Conservation (phyloP, 768 basidiomycete species). For the Leccinum arenicola region DNA sequence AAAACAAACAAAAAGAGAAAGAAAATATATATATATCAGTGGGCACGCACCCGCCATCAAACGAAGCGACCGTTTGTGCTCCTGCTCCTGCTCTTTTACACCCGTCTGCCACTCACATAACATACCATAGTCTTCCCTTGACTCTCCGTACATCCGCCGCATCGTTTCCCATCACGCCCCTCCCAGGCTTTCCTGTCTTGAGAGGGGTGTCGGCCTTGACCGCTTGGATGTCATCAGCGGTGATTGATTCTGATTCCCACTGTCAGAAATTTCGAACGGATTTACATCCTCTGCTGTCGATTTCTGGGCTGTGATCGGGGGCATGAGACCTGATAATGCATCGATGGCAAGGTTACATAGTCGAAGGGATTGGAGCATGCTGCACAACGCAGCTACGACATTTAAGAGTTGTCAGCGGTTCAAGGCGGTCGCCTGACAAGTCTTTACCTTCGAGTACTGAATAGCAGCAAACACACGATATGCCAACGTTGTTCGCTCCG, state of each 20-base stretch:
- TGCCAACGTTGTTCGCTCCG: conserved; percentile 75
- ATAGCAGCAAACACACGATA: conserved; percentile 66
- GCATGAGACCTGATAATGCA: conserved; percentile 55
- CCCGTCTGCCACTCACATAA: conserved; percentile 29
- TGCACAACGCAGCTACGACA: conserved; percentile 50
- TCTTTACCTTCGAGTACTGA: conserved; percentile 57
- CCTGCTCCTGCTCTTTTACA: conserved; percentile 26
- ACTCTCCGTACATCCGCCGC: conserved; percentile 57
- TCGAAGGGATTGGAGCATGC: conserved; percentile 66
- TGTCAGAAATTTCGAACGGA: conserved; percentile 52
- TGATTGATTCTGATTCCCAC: conserved; percentile 31
- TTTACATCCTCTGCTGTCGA: conserved; percentile 39
- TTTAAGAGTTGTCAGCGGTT: conserved; percentile 31
- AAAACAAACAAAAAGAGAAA: background rate
- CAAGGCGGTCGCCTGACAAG: background rate
- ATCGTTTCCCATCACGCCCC: conserved; percentile 52
- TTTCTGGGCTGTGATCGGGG: conserved; percentile 23
- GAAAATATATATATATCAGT: too few species aligned
- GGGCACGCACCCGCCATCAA: conserved; percentile 50
- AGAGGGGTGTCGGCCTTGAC: conserved; percentile 34
- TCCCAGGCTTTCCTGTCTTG: conserved; percentile 62
- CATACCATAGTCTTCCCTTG: conserved; percentile 46
- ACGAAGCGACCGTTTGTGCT: conserved; percentile 44
- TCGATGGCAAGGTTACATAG: conserved; percentile 82
- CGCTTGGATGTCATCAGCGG: conserved; percentile 10